phyloP scores from a whole-genome alignment of 176 grass and related monocot species.

The Juncus effusus region DNA sequence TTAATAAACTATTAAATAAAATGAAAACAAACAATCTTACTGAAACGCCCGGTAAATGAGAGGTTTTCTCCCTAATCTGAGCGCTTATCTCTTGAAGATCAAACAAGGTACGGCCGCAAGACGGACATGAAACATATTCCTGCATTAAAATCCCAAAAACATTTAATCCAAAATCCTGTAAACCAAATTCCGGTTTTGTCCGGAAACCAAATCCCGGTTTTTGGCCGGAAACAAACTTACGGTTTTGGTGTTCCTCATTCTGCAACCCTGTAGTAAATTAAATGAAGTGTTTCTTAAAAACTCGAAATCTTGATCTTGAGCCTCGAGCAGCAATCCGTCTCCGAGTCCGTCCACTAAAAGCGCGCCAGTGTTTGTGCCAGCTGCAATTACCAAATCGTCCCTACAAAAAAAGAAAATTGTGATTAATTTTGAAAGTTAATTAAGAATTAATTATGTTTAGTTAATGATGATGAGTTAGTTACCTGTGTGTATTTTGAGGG shows the following conservation, averaged over 20 bases:
- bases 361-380: conserved; percentile 71
- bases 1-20: no score
- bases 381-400: conserved; percentile 90
- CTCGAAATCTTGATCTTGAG: conserved; percentile 71
- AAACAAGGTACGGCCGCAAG: conserved; percentile 87
- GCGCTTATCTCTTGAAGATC: conserved; percentile 94
- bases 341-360: conserved; percentile 97
- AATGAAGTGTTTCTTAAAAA: conserved; percentile 93
- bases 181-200: no score
- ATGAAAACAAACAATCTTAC: no score
- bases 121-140: conserved; percentile 97
- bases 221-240: conserved; percentile 34
- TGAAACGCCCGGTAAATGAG: conserved; percentile 85
- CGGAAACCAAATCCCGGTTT: no score
- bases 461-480: not conserved
- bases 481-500: conserved; percentile 62
- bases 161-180: no score
- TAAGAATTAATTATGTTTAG: conserved; percentile 1
- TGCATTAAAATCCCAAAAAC: conserved; percentile 25
- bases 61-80: conserved; percentile 87
- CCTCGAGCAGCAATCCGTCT: conserved; percentile 82
- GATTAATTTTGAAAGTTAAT: conserved; percentile 5
- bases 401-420: conserved; percentile 37
- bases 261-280: conserved; percentile 96
- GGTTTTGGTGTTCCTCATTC: conserved; percentile 99